phyloP scores from a whole-genome alignment of 305 asterid species.

The Caryopteris hybrid region DNA sequence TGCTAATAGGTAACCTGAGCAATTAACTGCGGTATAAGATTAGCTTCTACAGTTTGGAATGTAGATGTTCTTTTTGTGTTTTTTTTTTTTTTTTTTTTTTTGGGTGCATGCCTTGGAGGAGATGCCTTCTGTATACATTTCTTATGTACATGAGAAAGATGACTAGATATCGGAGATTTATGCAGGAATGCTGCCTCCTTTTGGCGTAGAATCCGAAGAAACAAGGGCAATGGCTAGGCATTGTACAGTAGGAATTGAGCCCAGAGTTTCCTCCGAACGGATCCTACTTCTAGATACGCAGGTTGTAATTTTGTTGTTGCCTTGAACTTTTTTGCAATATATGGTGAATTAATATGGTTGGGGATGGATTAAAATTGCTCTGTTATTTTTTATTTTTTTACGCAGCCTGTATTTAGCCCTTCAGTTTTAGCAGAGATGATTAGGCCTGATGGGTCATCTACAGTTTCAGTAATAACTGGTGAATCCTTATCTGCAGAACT shows the following conservation, averaged over 20 bases:
- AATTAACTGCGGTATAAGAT: not conserved
- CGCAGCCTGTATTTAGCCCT: constrained; percentile 92
- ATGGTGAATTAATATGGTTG: constrained; percentile 3
- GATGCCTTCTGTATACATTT: not conserved
- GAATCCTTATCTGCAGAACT: constrained; percentile 88
- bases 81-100: not conserved
- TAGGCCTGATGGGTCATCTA: constrained; percentile 89
- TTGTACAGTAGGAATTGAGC: constrained; percentile 83
- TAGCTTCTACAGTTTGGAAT: not conserved
- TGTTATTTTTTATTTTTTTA: not conserved
- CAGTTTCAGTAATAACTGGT: constrained; percentile 64
- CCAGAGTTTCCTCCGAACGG: constrained; percentile 82
- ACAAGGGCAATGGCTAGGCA: constrained; percentile 82
- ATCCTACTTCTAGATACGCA: constrained; percentile 94
- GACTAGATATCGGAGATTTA: constrained; percentile 2
- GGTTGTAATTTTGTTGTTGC: constrained; percentile 32
- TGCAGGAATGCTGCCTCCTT: constrained; percentile 87
- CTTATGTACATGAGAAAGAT: not conserved
- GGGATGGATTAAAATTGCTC: not conserved
- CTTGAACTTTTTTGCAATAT: constrained; percentile 3
- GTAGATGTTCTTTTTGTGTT: not conserved
- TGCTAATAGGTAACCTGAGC: not conserved
- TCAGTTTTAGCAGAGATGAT: constrained; percentile 89
- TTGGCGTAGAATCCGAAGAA: constrained; percentile 75
- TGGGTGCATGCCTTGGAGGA: not conserved